A percentile compares a stretch with the other conserved stretches of the same genome.
These are phyloP conservation scores for Aureobasidium sp. DNA, from an alignment of 2,329 filamentous ascomycete genomes.

Conservation along the genomic window DNA sequence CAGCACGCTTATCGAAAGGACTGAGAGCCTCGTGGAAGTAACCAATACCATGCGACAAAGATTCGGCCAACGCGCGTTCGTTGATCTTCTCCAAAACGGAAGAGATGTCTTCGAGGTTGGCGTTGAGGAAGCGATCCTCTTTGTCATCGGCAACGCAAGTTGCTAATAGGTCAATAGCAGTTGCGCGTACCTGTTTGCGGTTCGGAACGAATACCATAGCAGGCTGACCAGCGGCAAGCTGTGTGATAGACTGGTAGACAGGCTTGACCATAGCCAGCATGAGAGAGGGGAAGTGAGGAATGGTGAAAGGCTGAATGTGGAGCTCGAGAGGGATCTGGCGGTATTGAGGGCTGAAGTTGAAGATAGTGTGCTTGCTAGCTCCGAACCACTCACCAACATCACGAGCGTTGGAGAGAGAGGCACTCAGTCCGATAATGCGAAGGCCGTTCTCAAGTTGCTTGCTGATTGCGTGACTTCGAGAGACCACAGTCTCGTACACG, in stretches of 20 bases:
- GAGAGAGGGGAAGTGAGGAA: constrained; percentile 92
- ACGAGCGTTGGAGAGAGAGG: constrained; percentile 84
- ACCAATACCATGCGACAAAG: constrained; percentile 85
- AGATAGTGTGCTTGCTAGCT: constrained; percentile 94
- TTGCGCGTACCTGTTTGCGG: constrained; percentile 84
- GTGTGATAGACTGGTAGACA: constrained; percentile 78
- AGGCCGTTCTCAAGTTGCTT: constrained; percentile 78
- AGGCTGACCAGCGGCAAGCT: constrained; percentile 77
- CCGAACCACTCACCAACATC: constrained; percentile 98
- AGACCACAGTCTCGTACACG: constrained; percentile 94
- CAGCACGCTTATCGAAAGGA: constrained; percentile 83
- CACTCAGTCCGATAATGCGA: constrained; percentile 82
- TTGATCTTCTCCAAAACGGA: constrained; percentile 77
- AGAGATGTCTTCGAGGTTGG: constrained; percentile 71
- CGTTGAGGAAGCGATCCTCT: constrained; percentile 87
- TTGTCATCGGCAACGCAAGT: constrained; percentile 83
- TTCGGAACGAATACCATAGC: constrained; percentile 87
- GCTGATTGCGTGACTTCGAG: constrained; percentile 92
- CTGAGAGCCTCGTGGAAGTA: constrained; percentile 96
- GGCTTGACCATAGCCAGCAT: constrained; percentile 99
- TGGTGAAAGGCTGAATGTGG: constrained; percentile 90
- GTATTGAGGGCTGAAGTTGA: constrained; percentile 93
- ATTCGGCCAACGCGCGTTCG: constrained; percentile 80
- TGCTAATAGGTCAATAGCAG: constrained; percentile 79
- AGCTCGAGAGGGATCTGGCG: constrained; percentile 85